These are phyloP conservation scores for Xylaria grammica DNA, from an alignment of 495 filamentous ascomycete species.

Conservation along the genomic window DNA sequence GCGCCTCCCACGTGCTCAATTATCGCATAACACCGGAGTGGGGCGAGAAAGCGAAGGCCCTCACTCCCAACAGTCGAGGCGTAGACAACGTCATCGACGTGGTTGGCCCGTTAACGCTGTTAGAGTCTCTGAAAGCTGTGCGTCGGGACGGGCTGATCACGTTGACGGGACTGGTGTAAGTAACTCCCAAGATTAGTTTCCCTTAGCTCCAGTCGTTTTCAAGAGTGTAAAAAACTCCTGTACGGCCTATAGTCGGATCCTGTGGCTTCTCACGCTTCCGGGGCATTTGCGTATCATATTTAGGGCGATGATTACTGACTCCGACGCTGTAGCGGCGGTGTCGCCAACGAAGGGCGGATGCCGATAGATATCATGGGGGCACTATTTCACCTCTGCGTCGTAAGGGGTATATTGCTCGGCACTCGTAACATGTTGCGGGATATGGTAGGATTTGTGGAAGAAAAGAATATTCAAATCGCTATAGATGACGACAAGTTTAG, in stretches of 20 bases:
- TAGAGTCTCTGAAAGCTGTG: constrained; percentile 62
- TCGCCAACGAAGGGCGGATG: background rate
- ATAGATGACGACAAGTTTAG: constrained; percentile 28
- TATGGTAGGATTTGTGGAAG: constrained; percentile 23
- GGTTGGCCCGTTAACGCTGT: constrained; percentile 59
- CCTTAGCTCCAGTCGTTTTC: background rate
- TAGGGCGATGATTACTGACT: background rate
- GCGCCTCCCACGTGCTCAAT: constrained; percentile 68
- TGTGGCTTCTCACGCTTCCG: background rate
- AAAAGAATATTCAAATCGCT: constrained; percentile 24
- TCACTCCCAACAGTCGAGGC: constrained; percentile 47
- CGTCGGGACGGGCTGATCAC: constrained; percentile 63
- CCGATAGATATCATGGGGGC: constrained; percentile 10
- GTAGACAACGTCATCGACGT: constrained; percentile 70
- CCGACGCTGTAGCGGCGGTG: background rate
- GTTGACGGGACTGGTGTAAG: constrained; percentile 53
- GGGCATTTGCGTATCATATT: background rate
- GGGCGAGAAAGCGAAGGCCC: constrained; percentile 34
- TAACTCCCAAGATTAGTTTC: constrained; percentile 10
- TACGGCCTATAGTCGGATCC: background rate
- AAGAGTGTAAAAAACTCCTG: background rate
- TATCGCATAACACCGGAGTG: constrained; percentile 42
- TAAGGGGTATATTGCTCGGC: constrained; percentile 19
- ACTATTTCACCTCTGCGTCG: constrained; percentile 23
- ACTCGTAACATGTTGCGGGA: constrained; percentile 23